These are phyloP conservation scores for Corchorus capsularis DNA, from an alignment of 345 rosid species.

Conservation along the genomic window DNA sequence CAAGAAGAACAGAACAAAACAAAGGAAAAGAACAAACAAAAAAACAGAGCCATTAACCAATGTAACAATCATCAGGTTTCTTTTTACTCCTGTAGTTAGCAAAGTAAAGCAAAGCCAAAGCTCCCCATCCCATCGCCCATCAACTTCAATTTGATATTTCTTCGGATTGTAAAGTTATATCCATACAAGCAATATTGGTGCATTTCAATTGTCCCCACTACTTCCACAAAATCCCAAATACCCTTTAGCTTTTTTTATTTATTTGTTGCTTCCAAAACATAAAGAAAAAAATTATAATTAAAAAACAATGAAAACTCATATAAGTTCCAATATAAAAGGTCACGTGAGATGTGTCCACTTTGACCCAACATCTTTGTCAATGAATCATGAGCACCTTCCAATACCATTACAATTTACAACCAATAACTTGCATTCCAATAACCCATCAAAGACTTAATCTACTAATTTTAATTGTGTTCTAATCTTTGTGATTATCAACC, in stretches of 20 bases:
- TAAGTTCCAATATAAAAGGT: slow-evolving; percentile 7
- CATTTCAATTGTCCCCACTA: background rate
- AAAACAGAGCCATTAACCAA: background rate
- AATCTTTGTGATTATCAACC: background rate
- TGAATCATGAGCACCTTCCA: slow-evolving; percentile 15
- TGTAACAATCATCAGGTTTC: slow-evolving; percentile 11
- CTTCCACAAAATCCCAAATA: background rate
- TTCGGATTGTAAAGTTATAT: background rate
- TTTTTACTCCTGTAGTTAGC: background rate
- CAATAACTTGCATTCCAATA: slow-evolving; percentile 23
- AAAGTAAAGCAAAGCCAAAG: background rate
- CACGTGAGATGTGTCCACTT: slow-evolving; percentile 29
- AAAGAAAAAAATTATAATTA: no score
- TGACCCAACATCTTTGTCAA: slow-evolving; percentile 20
- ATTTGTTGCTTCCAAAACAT: no score
- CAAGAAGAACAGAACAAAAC: background rate
- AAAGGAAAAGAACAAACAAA: no score
- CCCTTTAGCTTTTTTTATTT: background rate
- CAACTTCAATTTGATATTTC: background rate
- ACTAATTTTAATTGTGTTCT: background rate
- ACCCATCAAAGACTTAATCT: background rate
- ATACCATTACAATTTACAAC: slow-evolving; percentile 24
- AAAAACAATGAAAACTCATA: background rate
- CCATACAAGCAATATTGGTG: background rate
- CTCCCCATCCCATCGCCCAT: background rate